These are phyloP conservation scores for Fomes fomentarius DNA, from an alignment of 1,284 basidiomycete genomes.

Conservation along the genomic window DNA sequence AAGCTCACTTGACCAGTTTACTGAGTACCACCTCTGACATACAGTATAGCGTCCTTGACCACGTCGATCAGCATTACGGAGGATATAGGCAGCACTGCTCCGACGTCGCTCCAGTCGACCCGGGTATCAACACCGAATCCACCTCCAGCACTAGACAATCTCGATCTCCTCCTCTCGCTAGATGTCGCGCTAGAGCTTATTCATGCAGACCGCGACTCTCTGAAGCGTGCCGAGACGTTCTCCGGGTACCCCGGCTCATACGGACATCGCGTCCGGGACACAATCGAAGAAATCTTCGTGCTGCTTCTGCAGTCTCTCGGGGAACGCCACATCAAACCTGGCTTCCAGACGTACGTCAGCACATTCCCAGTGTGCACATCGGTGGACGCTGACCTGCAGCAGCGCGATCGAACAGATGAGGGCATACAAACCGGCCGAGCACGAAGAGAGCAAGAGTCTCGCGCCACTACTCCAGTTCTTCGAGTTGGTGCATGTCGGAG, in stretches of 20 bases:
- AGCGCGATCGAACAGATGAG: slow-evolving; percentile 88
- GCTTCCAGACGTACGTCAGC: slow-evolving; percentile 73
- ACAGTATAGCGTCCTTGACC: slow-evolving; percentile 26
- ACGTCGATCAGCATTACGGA: slow-evolving; percentile 17
- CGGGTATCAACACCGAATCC: slow-evolving; percentile 25
- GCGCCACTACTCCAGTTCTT: slow-evolving; percentile 96
- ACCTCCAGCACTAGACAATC: slow-evolving; percentile 54
- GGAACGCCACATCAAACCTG: slow-evolving; percentile 83
- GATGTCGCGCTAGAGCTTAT: slow-evolving; percentile 93
- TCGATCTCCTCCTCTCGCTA: slow-evolving; percentile 90
- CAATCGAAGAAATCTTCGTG: slow-evolving; percentile 92
- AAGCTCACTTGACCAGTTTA: slow-evolving; percentile 13
- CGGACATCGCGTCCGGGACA: slow-evolving; percentile 81
- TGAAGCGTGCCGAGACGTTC: slow-evolving; percentile 94
- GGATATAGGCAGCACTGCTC: slow-evolving; percentile 13
- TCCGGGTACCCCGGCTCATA: slow-evolving; percentile 82
- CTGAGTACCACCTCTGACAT: not conserved
- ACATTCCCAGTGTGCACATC: not conserved
- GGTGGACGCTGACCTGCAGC: not conserved
- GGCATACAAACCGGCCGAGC: slow-evolving; percentile 85
- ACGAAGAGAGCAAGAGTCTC: slow-evolving; percentile 77
- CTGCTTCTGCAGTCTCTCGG: slow-evolving; percentile 80
- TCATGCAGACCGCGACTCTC: slow-evolving; percentile 86
- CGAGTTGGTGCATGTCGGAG: slow-evolving; percentile 95
- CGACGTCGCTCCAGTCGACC: slow-evolving; percentile 26